These are phyloP conservation scores for Hibiscus trionum DNA, from an alignment of 345 rosid species.

Conservation along the genomic window DNA sequence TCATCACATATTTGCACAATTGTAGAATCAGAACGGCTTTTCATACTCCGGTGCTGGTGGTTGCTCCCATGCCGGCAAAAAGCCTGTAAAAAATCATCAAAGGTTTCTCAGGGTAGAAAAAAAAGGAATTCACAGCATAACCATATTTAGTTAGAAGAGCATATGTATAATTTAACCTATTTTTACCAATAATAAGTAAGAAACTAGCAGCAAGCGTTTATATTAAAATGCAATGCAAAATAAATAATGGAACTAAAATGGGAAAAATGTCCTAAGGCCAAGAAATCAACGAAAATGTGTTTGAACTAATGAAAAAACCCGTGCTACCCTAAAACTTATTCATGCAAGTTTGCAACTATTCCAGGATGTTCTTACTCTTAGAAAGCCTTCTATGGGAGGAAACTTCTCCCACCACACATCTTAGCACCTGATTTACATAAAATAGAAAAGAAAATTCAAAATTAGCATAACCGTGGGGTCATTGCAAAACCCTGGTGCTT, in stretches of 20 bases:
- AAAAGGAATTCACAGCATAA: not conserved
- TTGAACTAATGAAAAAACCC: not conserved
- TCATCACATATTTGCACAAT: not conserved
- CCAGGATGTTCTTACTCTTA: not conserved
- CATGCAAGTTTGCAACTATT: not conserved
- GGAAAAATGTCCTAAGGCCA: not conserved
- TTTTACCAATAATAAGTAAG: not conserved
- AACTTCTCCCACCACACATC: not conserved
- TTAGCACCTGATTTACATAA: not conserved
- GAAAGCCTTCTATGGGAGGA: not conserved
- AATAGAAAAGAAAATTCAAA: not conserved
- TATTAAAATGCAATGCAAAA: not conserved
- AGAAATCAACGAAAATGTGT: not conserved
- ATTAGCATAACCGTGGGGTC: not conserved
- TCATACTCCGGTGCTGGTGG: conserved; percentile 57
- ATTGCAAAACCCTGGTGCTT: not conserved
- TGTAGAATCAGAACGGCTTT: conserved; percentile 62
- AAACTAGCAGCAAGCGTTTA: not conserved
- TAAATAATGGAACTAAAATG: not conserved
- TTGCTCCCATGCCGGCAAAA: conserved; percentile 77
- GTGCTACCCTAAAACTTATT: not conserved
- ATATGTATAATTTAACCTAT: not conserved
- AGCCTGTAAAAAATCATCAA: conserved; percentile 41
- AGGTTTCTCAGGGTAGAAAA: conserved; percentile 6
- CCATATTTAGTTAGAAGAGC: not conserved